These are phyloP conservation scores for Pistacia integerrima DNA, from an alignment of 345 rosid species.

Conservation along the genomic window DNA sequence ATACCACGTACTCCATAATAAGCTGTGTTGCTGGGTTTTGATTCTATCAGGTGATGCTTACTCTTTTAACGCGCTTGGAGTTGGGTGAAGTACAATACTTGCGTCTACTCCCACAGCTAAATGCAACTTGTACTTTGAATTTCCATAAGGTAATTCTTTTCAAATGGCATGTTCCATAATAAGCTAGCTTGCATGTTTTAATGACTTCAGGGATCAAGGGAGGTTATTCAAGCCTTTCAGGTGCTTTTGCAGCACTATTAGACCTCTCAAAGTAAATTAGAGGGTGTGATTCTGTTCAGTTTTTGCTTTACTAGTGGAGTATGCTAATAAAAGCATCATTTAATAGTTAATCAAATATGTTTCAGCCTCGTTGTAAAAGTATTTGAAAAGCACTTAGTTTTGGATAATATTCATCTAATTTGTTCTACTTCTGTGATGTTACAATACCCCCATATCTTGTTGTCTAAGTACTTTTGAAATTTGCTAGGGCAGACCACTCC, in stretches of 20 bases:
- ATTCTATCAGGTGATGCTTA: slow-evolving; percentile 81
- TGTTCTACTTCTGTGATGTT: background rate
- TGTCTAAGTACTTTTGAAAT: slow-evolving; percentile 30
- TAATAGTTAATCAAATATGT: background rate
- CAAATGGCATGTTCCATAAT: background rate
- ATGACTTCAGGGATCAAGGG: slow-evolving; percentile 6
- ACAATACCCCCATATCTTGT: slow-evolving; percentile 15
- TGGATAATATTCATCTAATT: background rate
- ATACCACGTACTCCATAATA: background rate
- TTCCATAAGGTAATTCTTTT: slow-evolving; percentile 76
- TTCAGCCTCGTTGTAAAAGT: background rate
- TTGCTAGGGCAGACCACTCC: slow-evolving; percentile 70
- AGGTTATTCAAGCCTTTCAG: slow-evolving; percentile 1
- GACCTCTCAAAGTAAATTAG: slow-evolving; percentile 6
- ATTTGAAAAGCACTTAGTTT: background rate
- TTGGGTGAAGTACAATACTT: slow-evolving; percentile 81
- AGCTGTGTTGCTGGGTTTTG: slow-evolving; percentile 17
- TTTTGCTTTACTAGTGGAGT: background rate
- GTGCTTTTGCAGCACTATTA: slow-evolving; percentile 1
- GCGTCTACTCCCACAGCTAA: slow-evolving; percentile 70
- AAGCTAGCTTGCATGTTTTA: slow-evolving; percentile 3
- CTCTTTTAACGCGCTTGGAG: slow-evolving; percentile 86
- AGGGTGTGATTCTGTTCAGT: background rate
- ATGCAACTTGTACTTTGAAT: slow-evolving; percentile 74
- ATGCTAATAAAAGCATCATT: background rate